Percentiles rank a stretch among this genome's conserved stretches.
Evolutionary conservation across 1,284 basidiomycete species (phyloP).

Genomic region (Moesziomyces sp.): DNA sequence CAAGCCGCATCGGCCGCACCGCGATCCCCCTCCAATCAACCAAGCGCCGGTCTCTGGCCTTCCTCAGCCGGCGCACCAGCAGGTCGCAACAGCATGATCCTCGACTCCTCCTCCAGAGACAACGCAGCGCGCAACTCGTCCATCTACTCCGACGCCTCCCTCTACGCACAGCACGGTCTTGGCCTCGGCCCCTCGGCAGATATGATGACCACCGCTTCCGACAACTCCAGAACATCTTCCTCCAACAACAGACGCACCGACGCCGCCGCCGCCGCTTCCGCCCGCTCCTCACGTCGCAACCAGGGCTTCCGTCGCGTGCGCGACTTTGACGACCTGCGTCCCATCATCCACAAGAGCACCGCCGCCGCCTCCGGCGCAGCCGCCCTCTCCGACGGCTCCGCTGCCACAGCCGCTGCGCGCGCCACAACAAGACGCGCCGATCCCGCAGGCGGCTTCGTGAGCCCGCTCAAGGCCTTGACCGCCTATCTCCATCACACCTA

Average conservation of each 20-base stretch:
- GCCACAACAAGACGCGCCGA: conserved; percentile 58
- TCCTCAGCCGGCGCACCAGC: conserved; percentile 5
- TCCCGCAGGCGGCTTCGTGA: conserved; percentile 64
- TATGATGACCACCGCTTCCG: conserved; percentile 42
- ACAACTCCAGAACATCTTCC: conserved; percentile 41
- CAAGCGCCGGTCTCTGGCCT: conserved; percentile 22
- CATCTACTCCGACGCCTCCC: conserved; percentile 34
- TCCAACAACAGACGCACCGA: conserved; percentile 7
- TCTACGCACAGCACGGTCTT: conserved; percentile 37
- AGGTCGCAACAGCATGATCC: conserved; percentile 39
- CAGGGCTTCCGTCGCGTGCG: conserved; percentile 62
- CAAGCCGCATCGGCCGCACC: neutral
- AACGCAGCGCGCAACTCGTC: conserved; percentile 34
- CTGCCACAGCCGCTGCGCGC: conserved; percentile 43
- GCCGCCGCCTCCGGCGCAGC: conserved; percentile 45
- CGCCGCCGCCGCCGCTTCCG: conserved; percentile 8
- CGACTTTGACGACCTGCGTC: conserved; percentile 58
- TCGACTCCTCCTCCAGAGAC: conserved; percentile 26
- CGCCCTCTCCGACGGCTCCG: conserved; percentile 45
- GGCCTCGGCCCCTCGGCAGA: conserved; percentile 30
- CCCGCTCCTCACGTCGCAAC: conserved; percentile 28
- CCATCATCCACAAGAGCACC: conserved; percentile 51
- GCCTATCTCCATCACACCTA: conserved; percentile 67
- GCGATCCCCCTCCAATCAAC: neutral
- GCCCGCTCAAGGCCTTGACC: conserved; percentile 66